phyloP scores from a whole-genome alignment of 495 filamentous ascomycete species.

The Xylaria acuta region DNA sequence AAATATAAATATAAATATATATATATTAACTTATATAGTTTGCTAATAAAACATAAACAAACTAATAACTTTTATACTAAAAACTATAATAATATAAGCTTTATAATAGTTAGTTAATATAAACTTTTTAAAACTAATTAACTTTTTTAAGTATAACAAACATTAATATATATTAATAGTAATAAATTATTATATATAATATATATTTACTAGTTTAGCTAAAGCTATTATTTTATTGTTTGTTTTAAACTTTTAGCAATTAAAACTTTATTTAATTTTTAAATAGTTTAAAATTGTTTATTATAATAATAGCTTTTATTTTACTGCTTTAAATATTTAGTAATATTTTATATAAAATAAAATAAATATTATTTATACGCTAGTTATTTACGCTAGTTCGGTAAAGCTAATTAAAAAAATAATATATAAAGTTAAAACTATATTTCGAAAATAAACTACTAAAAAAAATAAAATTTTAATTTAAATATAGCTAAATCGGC shows the following conservation, averaged over 20 bases:
- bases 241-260: neutral
- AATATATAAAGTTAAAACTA: neutral
- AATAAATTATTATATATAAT: neutral
- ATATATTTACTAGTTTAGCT: constrained; percentile 8
- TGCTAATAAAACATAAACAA: neutral
- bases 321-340: neutral
- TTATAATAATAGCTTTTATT: neutral
- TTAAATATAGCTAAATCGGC: neutral
- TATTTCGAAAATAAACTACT: neutral
- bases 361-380: neutral
- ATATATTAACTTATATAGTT: neutral
- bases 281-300: neutral
- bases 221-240: neutral
- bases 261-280: neutral
- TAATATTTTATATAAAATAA: neutral
- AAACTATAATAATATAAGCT: neutral
- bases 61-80: neutral
- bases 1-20: neutral
- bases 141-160: neutral
- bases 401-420: neutral
- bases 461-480: neutral
- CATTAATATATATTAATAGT: neutral
- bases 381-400: neutral
- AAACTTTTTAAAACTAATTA: neutral
- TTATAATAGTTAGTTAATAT: neutral